Conservation (phyloP, 2,329 filamentous ascomycete species). For the Helotiales sp. region DNA sequence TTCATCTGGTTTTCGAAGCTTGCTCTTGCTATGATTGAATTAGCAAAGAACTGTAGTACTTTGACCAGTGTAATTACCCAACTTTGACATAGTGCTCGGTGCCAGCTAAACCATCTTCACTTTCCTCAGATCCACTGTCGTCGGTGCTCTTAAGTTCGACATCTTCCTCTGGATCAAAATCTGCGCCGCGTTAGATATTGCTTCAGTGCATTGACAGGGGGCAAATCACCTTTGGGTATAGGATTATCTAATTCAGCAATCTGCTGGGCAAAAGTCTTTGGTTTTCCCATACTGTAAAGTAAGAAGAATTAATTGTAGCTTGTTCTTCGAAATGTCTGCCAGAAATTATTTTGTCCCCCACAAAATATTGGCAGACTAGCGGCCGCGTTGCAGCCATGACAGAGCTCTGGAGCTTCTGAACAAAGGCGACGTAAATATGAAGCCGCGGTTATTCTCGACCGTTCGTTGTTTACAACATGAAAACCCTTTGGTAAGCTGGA, state of each 20-base stretch:
- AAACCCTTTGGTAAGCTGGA: slow-evolving; percentile 76
- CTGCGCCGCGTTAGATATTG: slow-evolving; percentile 35
- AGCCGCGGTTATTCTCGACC: slow-evolving; percentile 58
- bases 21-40: slow-evolving; percentile 69
- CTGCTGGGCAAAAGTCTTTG: slow-evolving; percentile 58
- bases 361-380: slow-evolving; percentile 38
- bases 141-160: slow-evolving; percentile 34
- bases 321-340: slow-evolving; percentile 6
- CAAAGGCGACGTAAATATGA: slow-evolving; percentile 39
- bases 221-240: slow-evolving; percentile 58
- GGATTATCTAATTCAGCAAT: slow-evolving; percentile 66
- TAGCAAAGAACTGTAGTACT: slow-evolving; percentile 10
- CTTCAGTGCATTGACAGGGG: background rate
- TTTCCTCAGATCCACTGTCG: slow-evolving; percentile 54
- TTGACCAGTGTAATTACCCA: slow-evolving; percentile 52
- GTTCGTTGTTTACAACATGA: slow-evolving; percentile 70
- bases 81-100: slow-evolving; percentile 88
- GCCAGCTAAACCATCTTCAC: slow-evolving; percentile 61
- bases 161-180: slow-evolving; percentile 48
- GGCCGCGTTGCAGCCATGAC: slow-evolving; percentile 26
- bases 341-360: slow-evolving; percentile 33
- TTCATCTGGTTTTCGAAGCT: slow-evolving; percentile 74
- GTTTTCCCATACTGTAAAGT: slow-evolving; percentile 52
- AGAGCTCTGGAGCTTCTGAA: slow-evolving; percentile 25
- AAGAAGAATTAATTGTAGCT: background rate